Conservation (phyloP, 495 filamentous ascomycete species). For the Terfezia claveryi region DNA sequence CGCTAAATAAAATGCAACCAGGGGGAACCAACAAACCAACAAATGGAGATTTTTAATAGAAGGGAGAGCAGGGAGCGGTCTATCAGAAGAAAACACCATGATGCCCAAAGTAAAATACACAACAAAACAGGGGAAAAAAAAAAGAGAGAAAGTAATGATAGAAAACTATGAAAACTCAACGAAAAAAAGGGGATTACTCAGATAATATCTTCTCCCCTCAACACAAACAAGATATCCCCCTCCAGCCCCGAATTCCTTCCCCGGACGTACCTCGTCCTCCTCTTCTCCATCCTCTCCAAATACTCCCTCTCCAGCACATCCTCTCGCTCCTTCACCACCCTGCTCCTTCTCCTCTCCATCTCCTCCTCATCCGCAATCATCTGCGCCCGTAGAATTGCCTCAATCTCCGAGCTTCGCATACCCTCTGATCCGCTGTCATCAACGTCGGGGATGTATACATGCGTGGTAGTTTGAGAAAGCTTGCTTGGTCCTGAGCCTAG, state of each 20-base stretch:
- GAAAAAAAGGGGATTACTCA: neutral
- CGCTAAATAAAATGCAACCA: no score
- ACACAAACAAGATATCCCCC: neutral
- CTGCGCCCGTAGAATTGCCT: neutral
- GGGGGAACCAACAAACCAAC: no score
- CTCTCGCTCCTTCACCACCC: neutral
- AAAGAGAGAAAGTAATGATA: no score
- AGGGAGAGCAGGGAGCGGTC: no score
- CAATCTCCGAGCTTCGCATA: neutral
- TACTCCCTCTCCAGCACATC: neutral
- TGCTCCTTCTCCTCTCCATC: neutral
- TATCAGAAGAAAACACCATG: no score
- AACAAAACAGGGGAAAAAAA: no score
- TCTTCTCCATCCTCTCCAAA: neutral
- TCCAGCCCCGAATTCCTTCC: neutral
- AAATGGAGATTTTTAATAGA: no score
- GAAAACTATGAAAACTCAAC: no score
- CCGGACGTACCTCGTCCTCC: neutral
- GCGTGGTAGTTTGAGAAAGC: neutral
- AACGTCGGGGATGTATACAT: neutral
- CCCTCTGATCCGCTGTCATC: neutral
- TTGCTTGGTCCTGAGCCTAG: neutral
- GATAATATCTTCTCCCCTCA: neutral
- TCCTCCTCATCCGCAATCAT: neutral
- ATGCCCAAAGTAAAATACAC: no score